These are phyloP conservation scores for Fusarium abutilonis DNA, from an alignment of 2,329 filamentous ascomycete species.

Conservation along the genomic window DNA sequence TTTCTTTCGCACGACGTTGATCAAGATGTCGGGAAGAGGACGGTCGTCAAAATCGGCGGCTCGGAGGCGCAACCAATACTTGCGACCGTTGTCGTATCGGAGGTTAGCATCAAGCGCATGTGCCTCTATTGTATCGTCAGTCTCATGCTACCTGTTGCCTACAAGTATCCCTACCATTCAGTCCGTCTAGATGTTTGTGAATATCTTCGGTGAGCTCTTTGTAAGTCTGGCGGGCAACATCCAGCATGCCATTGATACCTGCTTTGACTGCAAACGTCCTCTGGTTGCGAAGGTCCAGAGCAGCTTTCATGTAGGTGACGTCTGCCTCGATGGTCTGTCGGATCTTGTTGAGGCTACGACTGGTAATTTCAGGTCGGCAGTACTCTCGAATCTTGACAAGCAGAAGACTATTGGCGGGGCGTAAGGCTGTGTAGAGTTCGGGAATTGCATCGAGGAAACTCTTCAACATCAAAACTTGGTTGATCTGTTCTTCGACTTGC, in stretches of 20 bases:
- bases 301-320: slow-evolving; percentile 78
- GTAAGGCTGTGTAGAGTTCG: slow-evolving; percentile 74
- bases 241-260: slow-evolving; percentile 84
- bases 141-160: too few relatives aligned
- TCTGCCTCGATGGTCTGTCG: slow-evolving; percentile 79
- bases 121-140: slow-evolving; percentile 54
- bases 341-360: slow-evolving; percentile 72
- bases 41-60: slow-evolving; percentile 69
- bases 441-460: slow-evolving; percentile 77
- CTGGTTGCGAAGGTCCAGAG: slow-evolving; percentile 89
- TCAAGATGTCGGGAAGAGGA: slow-evolving; percentile 72
- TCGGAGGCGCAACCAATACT: slow-evolving; percentile 80
- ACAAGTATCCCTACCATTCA: slow-evolving; percentile 65
- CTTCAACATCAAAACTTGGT: slow-evolving; percentile 87
- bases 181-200: slow-evolving; percentile 72
- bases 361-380: slow-evolving; percentile 71
- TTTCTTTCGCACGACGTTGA: slow-evolving; percentile 79
- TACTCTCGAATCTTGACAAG: slow-evolving; percentile 74
- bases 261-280: slow-evolving; percentile 89
- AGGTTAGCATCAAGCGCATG: slow-evolving; percentile 71
- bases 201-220: slow-evolving; percentile 87
- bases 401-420: slow-evolving; percentile 70
- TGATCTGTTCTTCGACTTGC: slow-evolving; percentile 82
- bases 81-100: slow-evolving; percentile 79
- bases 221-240: slow-evolving; percentile 88